phyloP scores from a whole-genome alignment of 208 protist genomes.

The Leishmania guyanensis region DNA sequence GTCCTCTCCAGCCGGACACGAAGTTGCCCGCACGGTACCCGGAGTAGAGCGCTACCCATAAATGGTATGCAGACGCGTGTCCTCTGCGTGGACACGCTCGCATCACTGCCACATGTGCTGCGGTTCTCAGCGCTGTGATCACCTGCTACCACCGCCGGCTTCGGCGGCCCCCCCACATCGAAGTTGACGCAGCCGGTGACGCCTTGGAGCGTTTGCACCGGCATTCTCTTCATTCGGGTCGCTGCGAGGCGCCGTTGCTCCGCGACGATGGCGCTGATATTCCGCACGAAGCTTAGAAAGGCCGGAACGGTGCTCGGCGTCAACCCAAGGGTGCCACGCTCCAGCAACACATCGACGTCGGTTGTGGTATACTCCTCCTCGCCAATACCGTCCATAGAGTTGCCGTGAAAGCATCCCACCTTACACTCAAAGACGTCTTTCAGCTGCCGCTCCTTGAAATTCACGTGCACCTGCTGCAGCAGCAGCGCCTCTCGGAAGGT shows the following conservation, averaged over 20 bases:
- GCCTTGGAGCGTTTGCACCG: neutral
- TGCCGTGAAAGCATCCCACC: conserved; percentile 36
- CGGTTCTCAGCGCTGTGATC: conserved; percentile 3
- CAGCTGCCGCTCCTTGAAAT: conserved; percentile 89
- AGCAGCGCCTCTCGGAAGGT: conserved; percentile 64
- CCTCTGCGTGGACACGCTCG: conserved; percentile 13
- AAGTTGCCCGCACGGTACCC: conserved; percentile 77
- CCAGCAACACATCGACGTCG: conserved; percentile 47
- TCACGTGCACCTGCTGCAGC: conserved; percentile 56
- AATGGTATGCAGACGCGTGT: conserved; percentile 43
- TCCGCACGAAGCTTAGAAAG: conserved; percentile 57
- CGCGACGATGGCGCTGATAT: conserved; percentile 55
- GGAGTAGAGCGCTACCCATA: conserved; percentile 64
- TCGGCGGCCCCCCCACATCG: neutral
- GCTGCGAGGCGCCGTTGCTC: conserved; percentile 48
- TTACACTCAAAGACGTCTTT: conserved; percentile 85
- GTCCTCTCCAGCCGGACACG: conserved; percentile 55
- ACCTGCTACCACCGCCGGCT: neutral
- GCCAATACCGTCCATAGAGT: conserved; percentile 78
- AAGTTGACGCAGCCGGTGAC: neutral
- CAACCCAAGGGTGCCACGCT: conserved; percentile 55
- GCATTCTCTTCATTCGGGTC: conserved; percentile 32
- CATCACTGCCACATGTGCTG: conserved; percentile 3
- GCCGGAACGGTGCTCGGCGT: conserved; percentile 80
- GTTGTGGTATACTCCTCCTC: conserved; percentile 58